A percentile compares a stretch with the other conserved stretches of the same genome.
Conservation (phyloP, 306 rosid species). For the Cicer chorassanicum region DNA sequence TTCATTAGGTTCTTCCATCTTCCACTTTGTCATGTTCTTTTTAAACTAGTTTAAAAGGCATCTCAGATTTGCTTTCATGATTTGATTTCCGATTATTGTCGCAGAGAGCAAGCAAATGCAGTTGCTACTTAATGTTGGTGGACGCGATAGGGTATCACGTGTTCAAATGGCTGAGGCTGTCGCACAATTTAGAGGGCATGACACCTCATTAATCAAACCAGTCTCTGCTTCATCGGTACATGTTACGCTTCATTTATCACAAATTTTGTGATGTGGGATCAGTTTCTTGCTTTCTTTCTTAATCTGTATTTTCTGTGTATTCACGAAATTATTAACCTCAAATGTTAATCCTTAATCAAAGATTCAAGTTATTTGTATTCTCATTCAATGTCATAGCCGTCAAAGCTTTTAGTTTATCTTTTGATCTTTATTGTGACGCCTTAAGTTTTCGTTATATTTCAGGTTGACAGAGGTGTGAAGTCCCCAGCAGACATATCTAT, state of each 20-base stretch:
- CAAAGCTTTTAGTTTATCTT: conserved; percentile 30
- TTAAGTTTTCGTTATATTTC: conserved; percentile 27
- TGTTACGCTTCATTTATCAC: conserved; percentile 36
- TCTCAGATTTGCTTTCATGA: conserved; percentile 40
- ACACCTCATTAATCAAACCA: conserved; percentile 66
- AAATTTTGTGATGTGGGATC: conserved; percentile 8
- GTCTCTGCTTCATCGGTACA: conserved; percentile 78
- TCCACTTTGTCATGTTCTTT: conserved; percentile 32
- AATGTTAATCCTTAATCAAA: conserved; percentile 17
- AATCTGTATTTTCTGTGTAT: conserved; percentile 16
- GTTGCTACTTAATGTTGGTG: conserved; percentile 80
- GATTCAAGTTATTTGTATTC: conserved; percentile 20
- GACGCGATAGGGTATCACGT: conserved; percentile 82
- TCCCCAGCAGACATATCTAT: conserved; percentile 94
- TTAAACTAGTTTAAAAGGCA: conserved; percentile 20
- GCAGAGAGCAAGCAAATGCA: conserved; percentile 74
- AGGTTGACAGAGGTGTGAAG: conserved; percentile 90
- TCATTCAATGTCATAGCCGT: conserved; percentile 12
- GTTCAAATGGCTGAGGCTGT: conserved; percentile 89
- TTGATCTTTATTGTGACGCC: conserved; percentile 20
- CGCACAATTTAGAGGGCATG: conserved; percentile 73
- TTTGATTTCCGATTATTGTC: conserved; percentile 40
- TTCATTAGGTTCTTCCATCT: conserved; percentile 9
- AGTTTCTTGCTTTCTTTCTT: conserved; percentile 21
- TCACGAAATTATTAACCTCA: conserved; percentile 8